phyloP scores from a whole-genome alignment of 345 rosid species.

The Lumnitzera littorea region DNA sequence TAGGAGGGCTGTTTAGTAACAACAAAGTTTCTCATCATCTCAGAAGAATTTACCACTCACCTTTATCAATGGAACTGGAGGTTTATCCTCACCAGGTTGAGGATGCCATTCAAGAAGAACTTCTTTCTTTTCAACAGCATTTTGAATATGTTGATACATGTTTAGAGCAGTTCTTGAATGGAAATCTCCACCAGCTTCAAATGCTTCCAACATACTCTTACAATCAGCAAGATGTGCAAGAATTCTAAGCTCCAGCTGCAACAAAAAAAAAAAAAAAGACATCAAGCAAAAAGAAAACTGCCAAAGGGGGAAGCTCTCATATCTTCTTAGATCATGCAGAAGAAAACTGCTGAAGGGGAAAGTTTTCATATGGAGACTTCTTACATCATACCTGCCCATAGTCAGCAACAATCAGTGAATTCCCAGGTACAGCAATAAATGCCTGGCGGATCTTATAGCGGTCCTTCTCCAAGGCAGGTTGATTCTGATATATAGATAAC shows the following conservation, averaged over 20 bases:
- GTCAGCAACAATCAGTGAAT: constrained; percentile 93
- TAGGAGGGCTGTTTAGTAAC: neutral
- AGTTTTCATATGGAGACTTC: no score
- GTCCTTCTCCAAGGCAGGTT: constrained; percentile 98
- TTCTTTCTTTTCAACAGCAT: constrained; percentile 61
- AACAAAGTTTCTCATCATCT: neutral
- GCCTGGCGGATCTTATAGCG: constrained; percentile 97
- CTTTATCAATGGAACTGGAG: constrained; percentile 92
- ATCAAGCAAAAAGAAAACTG: neutral
- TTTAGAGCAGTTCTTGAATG: constrained; percentile 98
- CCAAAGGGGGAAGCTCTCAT: neutral
- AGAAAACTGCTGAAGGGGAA: neutral
- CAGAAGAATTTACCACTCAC: constrained; percentile 19
- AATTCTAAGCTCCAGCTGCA: constrained; percentile 94
- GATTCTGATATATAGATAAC: constrained; percentile 48
- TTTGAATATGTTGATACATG: constrained; percentile 87
- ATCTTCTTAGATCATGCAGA: constrained; percentile 8
- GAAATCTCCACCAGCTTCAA: constrained; percentile 95
- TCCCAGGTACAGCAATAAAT: constrained; percentile 87
- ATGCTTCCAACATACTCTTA: constrained; percentile 94
- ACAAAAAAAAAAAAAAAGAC: neutral
- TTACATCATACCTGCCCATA: constrained; percentile 79
- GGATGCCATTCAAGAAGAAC: constrained; percentile 96
- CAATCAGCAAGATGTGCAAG: constrained; percentile 93
- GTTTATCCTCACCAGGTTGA: constrained; percentile 83